phyloP scores from a whole-genome alignment of 2,329 filamentous ascomycete genomes.

The Colletotrichum sansevieriae region DNA sequence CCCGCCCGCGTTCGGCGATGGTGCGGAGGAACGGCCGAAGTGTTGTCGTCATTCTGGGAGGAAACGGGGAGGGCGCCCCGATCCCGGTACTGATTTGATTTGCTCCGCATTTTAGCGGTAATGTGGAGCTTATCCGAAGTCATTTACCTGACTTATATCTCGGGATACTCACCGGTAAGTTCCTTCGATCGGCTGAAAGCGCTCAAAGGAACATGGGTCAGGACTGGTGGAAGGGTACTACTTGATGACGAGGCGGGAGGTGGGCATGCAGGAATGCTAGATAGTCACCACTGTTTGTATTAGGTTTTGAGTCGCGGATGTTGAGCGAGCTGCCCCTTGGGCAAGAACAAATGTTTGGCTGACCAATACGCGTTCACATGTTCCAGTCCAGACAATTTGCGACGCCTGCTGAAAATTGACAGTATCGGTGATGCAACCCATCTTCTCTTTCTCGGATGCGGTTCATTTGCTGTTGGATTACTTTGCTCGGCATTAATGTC shows the following conservation, averaged over 20 bases:
- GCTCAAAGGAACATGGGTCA: background rate
- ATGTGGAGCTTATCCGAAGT: slow-evolving; percentile 8
- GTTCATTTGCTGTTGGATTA: slow-evolving; percentile 1
- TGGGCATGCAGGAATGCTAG: slow-evolving; percentile 9
- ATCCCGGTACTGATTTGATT: slow-evolving; percentile 16
- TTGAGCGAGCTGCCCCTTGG: slow-evolving; percentile 1
- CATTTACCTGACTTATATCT: slow-evolving; percentile 6
- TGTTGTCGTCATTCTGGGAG: slow-evolving; percentile 21
- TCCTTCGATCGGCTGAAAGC: slow-evolving; percentile 8
- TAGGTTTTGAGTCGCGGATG: background rate
- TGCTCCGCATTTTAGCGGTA: slow-evolving; percentile 10
- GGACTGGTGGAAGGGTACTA: background rate
- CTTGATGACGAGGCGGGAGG: slow-evolving; percentile 4
- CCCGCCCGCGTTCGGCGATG: slow-evolving; percentile 23
- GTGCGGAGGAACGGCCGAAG: slow-evolving; percentile 20
- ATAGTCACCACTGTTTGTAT: slow-evolving; percentile 5
- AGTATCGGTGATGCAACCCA: slow-evolving; percentile 13
- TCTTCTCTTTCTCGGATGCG: background rate
- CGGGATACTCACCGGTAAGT: background rate
- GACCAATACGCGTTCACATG: background rate
- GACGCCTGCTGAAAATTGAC: slow-evolving; percentile 5
- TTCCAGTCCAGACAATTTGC: background rate
- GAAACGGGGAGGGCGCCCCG: slow-evolving; percentile 18
- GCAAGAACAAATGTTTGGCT: too few species aligned
- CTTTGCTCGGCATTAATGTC: slow-evolving; percentile 2